Conservation (phyloP, 2,329 filamentous ascomycete genomes). For the Leptodontidium sp. region DNA sequence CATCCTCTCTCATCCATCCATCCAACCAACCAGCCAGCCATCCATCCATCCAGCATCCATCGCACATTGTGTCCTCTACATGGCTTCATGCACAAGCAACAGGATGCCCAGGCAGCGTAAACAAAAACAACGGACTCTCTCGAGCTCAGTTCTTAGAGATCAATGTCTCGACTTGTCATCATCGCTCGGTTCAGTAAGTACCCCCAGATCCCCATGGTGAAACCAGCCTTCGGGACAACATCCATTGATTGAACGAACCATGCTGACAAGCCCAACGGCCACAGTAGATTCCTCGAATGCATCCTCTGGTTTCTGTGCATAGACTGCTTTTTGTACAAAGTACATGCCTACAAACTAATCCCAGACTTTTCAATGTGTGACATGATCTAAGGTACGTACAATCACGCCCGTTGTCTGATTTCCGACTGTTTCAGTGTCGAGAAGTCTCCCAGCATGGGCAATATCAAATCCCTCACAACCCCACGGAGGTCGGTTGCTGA, state of each 20-base stretch:
- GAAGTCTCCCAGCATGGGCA: neutral
- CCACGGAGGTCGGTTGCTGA: neutral
- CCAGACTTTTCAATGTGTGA: neutral
- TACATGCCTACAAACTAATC: neutral
- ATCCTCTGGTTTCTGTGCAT: neutral
- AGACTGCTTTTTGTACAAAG: neutral
- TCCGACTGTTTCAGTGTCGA: neutral
- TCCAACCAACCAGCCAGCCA: too few relatives aligned
- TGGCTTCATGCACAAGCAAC: neutral
- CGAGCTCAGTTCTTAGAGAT: constrained; percentile 8
- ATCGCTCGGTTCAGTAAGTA: neutral
- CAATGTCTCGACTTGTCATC: constrained; percentile 3
- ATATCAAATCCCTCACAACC: neutral
- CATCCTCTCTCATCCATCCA: neutral
- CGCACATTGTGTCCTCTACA: neutral
- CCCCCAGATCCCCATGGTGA: constrained; percentile 12
- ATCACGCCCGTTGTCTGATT: neutral
- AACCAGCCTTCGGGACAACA: neutral
- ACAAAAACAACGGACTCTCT: neutral
- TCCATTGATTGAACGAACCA: neutral
- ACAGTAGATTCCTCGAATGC: neutral
- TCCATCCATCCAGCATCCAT: neutral
- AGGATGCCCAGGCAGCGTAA: neutral
- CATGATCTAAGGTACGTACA: constrained; percentile 1
- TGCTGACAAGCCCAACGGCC: neutral